Evolutionary conservation across 495 filamentous ascomycete genomes (phyloP), one percentile per base, ranked within the genome.

Genomic region (Bombardia bombarda): DNA sequence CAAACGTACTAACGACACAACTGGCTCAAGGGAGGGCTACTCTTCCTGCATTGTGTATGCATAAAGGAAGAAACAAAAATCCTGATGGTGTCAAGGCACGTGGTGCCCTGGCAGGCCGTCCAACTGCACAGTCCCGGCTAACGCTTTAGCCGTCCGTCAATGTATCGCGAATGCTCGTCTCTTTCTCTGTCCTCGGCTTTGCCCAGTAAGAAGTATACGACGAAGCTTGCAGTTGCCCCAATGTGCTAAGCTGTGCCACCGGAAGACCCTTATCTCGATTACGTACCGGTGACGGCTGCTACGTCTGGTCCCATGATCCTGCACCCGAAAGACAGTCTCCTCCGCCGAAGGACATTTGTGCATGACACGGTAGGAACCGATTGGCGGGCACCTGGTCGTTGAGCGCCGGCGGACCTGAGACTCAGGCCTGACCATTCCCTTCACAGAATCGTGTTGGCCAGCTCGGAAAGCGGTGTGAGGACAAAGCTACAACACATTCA

Each of bases 101-200:
- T 36, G 36, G 20, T 25, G 21, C 31, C 30, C 26, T 34, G 17
- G 32, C 17, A 22, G 17, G 17, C 36, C 28, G 40, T 41, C 47
- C 30, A 41, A 20, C 21, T 32, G 24, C 20, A 34, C 22, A 14
- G 42, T 39, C 38, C 45, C 21, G 36, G 32, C 21, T n/a, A 19
- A 18, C 38, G 36, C 28, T 50, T 50, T 50, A 50, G 25, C 47
- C 47, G 38, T 42, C 38, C 36, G 17, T 14, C 41, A 23, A 31
- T 36, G 41, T 25, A 31, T 41, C 31, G 25, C 26, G 25, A 34
- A 33, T 36, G 13, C 28, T n/a, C n/a, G n/a, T n/a, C n/a, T n/a
- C n/a, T n/a, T n/a, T n/a, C n/a, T n/a, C 10, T 18, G 6, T 32
- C 20, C 47, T 37, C 40, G 31, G 22, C 44, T 32, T 44, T 40